phyloP scores from a whole-genome alignment of 371 early-diverging fungal genomes.

The Syncephalastrum sp. region DNA sequence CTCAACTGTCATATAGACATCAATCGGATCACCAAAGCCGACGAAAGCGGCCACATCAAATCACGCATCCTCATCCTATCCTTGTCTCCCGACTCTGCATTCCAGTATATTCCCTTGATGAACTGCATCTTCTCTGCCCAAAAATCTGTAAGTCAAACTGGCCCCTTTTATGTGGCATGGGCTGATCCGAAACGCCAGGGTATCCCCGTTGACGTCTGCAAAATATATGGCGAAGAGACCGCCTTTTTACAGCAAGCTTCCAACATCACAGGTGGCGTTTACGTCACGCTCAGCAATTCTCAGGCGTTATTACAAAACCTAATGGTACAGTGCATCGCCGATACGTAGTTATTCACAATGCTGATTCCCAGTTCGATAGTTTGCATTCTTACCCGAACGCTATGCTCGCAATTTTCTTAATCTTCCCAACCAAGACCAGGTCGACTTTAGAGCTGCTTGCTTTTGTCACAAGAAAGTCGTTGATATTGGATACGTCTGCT shows the following conservation, averaged over 20 bases:
- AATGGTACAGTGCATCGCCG: slow-evolving; percentile 56
- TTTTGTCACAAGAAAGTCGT: slow-evolving; percentile 94
- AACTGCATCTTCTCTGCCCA: slow-evolving; percentile 96
- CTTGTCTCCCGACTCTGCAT: slow-evolving; percentile 82
- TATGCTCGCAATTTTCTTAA: slow-evolving; percentile 68
- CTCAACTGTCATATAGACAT: slow-evolving; percentile 48
- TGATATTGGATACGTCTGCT: slow-evolving; percentile 93
- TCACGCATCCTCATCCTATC: slow-evolving; percentile 86
- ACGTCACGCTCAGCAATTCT: slow-evolving; percentile 63
- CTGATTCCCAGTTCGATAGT: slow-evolving; percentile 34
- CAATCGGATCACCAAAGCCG: slow-evolving; percentile 57
- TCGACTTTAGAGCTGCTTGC: slow-evolving; percentile 95
- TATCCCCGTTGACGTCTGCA: slow-evolving; percentile 89
- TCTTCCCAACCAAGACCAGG: slow-evolving; percentile 75
- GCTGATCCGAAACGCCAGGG: slow-evolving; percentile 41
- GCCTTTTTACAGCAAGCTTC: slow-evolving; percentile 94
- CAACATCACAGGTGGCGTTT: slow-evolving; percentile 87
- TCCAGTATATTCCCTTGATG: slow-evolving; percentile 94
- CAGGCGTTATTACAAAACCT: slow-evolving; percentile 78
- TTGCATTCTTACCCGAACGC: slow-evolving; percentile 83
- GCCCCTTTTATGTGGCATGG: not conserved
- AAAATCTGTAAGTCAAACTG: slow-evolving; percentile 59
- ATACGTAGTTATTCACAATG: not conserved
- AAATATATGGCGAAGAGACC: slow-evolving; percentile 73
- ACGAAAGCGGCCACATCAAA: slow-evolving; percentile 62